These are phyloP conservation scores for Purshia tridentata DNA, from an alignment of 306 rosid genomes.

Conservation along the genomic window DNA sequence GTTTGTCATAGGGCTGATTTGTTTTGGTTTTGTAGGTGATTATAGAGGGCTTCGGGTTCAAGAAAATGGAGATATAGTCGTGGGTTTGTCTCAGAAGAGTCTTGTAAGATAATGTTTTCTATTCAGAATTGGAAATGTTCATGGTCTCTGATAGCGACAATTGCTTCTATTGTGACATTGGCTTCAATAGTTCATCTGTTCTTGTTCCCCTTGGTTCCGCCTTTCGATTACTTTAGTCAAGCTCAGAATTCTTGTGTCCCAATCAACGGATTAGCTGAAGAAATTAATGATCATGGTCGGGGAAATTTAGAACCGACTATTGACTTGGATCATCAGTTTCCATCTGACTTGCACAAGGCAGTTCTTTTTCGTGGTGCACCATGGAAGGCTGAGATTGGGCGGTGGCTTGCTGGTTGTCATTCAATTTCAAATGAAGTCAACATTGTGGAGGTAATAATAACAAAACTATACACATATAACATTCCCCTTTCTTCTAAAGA, in stretches of 20 bases:
- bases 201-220: conserved; percentile 75
- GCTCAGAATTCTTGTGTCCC: conserved; percentile 52
- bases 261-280: conserved; percentile 39
- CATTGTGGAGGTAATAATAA: conserved; percentile 68
- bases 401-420: conserved; percentile 88
- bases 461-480: not conserved
- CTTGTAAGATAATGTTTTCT: conserved; percentile 51
- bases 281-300: conserved; percentile 21
- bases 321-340: conserved; percentile 53
- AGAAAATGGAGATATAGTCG: conserved; percentile 19
- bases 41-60: conserved; percentile 33
- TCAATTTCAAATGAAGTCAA: conserved; percentile 52
- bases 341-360: conserved; percentile 59
- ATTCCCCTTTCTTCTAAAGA: not conserved
- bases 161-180: conserved; percentile 66
- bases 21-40: conserved; percentile 37
- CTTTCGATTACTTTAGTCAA: conserved; percentile 61
- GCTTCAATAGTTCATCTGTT: conserved; percentile 68
- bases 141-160: conserved; percentile 59
- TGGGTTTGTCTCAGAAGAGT: conserved; percentile 28
- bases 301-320: conserved; percentile 32
- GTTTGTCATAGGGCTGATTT: conserved; percentile 12
- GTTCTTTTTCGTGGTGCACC: conserved; percentile 77
- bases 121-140: conserved; percentile 65
- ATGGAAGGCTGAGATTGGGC: conserved; percentile 88